Evolutionary conservation across 805 yeast genomes (phyloP).

Genomic region (Pichia thaimueangensis): DNA sequence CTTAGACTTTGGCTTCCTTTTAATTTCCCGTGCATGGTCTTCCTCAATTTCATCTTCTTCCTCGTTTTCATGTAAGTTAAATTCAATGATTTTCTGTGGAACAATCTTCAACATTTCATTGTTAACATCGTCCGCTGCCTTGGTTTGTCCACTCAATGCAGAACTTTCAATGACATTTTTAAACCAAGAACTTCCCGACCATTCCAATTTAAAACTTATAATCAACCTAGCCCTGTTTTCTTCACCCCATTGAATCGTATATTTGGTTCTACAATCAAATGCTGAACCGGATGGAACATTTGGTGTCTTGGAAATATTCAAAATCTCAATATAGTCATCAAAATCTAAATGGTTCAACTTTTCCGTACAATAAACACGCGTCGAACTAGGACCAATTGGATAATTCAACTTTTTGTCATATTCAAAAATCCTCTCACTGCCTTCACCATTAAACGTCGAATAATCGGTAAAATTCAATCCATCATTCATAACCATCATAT

Average conservation of each 20-base stretch:
- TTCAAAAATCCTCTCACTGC: slow-evolving; percentile 41
- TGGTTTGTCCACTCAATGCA: slow-evolving; percentile 70
- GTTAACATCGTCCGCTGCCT: slow-evolving; percentile 43
- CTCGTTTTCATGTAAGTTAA: neutral
- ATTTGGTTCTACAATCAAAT: slow-evolving; percentile 70
- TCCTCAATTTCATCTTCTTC: neutral
- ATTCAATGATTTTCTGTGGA: slow-evolving; percentile 12
- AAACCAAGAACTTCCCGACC: slow-evolving; percentile 93
- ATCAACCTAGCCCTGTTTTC: slow-evolving; percentile 52
- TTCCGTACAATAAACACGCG: slow-evolving; percentile 59
- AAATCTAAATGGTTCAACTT: slow-evolving; percentile 49
- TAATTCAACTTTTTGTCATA: slow-evolving; percentile 73
- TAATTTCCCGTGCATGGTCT: too few relatives aligned
- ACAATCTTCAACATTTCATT: slow-evolving; percentile 19
- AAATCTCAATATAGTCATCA: slow-evolving; percentile 49
- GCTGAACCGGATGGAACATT: slow-evolving; percentile 91
- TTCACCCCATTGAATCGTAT: slow-evolving; percentile 68
- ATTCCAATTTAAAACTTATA: slow-evolving; percentile 70
- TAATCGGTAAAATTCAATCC: slow-evolving; percentile 41
- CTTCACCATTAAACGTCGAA: slow-evolving; percentile 34
- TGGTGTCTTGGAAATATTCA: slow-evolving; percentile 70
- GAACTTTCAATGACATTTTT: slow-evolving; percentile 84
- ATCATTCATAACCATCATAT: slow-evolving; percentile 37
- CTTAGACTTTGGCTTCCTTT: too few relatives aligned
- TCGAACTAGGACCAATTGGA: slow-evolving; percentile 89